A percentile compares a stretch with the other conserved stretches of the same genome.
phyloP scores from a whole-genome alignment of 805 yeast genomes.

The Yarrowia porcina region DNA sequence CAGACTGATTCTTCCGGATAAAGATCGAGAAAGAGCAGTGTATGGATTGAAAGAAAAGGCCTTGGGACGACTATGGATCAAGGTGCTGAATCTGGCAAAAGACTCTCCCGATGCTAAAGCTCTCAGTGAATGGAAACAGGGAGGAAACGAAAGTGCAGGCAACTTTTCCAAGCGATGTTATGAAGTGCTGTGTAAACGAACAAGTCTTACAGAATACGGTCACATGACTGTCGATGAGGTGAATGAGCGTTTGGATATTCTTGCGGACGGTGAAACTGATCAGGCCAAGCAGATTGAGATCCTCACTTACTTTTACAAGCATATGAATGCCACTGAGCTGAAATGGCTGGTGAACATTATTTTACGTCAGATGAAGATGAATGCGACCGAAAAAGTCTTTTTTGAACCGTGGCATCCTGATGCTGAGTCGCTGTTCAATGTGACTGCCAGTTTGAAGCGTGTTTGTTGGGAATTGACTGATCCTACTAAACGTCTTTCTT shows the following conservation, averaged over 20 bases:
- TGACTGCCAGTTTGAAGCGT: conserved; percentile 59
- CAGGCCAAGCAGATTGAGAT: conserved; percentile 45
- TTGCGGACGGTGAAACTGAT: conserved; percentile 39
- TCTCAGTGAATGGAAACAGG: conserved; percentile 48
- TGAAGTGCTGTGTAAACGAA: conserved; percentile 50
- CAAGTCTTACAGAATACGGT: conserved; percentile 42
- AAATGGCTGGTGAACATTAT: conserved; percentile 67
- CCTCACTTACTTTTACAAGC: conserved; percentile 49
- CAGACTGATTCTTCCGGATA: conserved; percentile 40
- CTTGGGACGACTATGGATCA: conserved; percentile 47
- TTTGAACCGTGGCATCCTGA: conserved; percentile 74
- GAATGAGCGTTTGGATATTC: conserved; percentile 46
- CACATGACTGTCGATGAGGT: conserved; percentile 48
- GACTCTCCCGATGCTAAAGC: conserved; percentile 58
- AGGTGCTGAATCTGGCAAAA: conserved; percentile 56
- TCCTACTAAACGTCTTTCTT: conserved; percentile 45
- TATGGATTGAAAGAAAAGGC: conserved; percentile 64
- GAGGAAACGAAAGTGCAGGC: conserved; percentile 44
- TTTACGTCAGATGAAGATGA: conserved; percentile 47
- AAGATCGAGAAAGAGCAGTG: conserved; percentile 52
- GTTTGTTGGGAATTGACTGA: conserved; percentile 60
- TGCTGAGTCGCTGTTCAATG: conserved; percentile 59
- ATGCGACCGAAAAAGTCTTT: conserved; percentile 57
- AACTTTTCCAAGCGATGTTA: conserved; percentile 50
- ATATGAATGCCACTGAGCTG: conserved; percentile 59